Base-by-base conservation (phyloP, 2,329 filamentous ascomycete genomes). In the Pseudocercospora pini-densiflorae region DNA sequence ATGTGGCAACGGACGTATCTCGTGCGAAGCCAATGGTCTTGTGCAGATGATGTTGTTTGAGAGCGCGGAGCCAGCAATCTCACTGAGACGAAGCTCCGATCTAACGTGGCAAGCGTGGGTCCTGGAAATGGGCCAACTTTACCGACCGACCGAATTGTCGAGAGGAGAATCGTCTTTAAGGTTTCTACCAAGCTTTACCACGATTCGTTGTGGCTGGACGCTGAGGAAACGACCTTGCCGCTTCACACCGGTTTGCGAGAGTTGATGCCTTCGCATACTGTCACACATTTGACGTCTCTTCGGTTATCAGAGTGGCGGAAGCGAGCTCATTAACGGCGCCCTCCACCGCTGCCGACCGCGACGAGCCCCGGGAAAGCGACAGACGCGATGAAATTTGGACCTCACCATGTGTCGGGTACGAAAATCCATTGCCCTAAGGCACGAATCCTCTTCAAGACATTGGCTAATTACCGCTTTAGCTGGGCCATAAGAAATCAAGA, bases 401-500 rank as follows among this genome's bases (percentile, higher is more conserved):
- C 49, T 9, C 5, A 47, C 9, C 43, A 53, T 53, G 49, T 53
- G 21, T 53, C 49, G 49, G 19, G 31, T 33, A 33, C 10, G 31
- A 14, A 33, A 7, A 7, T 33, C 31, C 10, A 14, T 33, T 10
- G 10, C 9, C 7, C 5, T 33, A 33, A 33, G 31, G 31, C 31
- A 12, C 31, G 7, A 33, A 33, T 33, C 31, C 31, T 33, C 10
- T 7, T 33, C 2, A 7, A 33, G 31, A 33, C 29, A 31, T 5
- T 31, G 29, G 29, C 29, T 31, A 9, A 31, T 31, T 31, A 9
- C 29, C 29, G 29, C 29, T 31, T 63, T 60, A 55, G 16, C 57
- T 68, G 33, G 67, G 67, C 27, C 63, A 66, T 43, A 68, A 68
- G 24, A 66, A 68, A 29, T 62, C 55, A 16, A 57, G 63, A 23